phyloP scores from a whole-genome alignment of 352 stramenopile genomes.

The Globisporangium yorkense region DNA sequence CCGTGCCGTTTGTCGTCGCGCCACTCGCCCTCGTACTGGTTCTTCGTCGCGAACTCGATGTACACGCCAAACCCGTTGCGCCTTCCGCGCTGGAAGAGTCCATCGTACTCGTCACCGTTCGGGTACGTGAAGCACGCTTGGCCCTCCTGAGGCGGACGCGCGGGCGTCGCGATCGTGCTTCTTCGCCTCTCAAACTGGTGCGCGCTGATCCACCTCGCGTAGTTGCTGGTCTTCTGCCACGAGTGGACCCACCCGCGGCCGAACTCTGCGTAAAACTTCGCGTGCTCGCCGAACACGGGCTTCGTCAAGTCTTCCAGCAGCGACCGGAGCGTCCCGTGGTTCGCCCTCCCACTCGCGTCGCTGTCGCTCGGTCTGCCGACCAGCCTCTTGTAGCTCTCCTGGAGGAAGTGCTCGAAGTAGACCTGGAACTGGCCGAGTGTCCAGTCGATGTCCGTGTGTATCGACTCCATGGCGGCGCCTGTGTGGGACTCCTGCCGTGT shows the following conservation, averaged over 20 bases:
- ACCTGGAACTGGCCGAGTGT: slow-evolving; percentile 47
- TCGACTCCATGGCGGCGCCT: slow-evolving; percentile 11
- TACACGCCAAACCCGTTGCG: slow-evolving; percentile 75
- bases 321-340: slow-evolving; percentile 35
- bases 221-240: slow-evolving; percentile 66
- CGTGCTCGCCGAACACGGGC: slow-evolving; percentile 35
- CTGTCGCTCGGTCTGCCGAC: slow-evolving; percentile 12
- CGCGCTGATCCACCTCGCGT: slow-evolving; percentile 36
- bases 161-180: slow-evolving; percentile 14
- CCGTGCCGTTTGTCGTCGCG: slow-evolving; percentile 55
- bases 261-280: slow-evolving; percentile 48
- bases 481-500: slow-evolving; percentile 2
- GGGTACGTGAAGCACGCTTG: slow-evolving; percentile 45
- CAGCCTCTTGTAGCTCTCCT: slow-evolving; percentile 26
- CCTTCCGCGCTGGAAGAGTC: slow-evolving; percentile 52
- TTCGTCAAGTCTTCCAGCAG: slow-evolving; percentile 48
- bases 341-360: slow-evolving; percentile 20
- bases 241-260: slow-evolving; percentile 49
- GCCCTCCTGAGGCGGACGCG: slow-evolving; percentile 37
- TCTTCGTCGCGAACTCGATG: slow-evolving; percentile 67
- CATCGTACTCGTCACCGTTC: slow-evolving; percentile 79
- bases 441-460: slow-evolving; percentile 51
- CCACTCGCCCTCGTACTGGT: slow-evolving; percentile 78
- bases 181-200: slow-evolving; percentile 25
- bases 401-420: slow-evolving; percentile 60